Conservation (phyloP, 2,329 filamentous ascomycete genomes). For the Apiospora aurea region DNA sequence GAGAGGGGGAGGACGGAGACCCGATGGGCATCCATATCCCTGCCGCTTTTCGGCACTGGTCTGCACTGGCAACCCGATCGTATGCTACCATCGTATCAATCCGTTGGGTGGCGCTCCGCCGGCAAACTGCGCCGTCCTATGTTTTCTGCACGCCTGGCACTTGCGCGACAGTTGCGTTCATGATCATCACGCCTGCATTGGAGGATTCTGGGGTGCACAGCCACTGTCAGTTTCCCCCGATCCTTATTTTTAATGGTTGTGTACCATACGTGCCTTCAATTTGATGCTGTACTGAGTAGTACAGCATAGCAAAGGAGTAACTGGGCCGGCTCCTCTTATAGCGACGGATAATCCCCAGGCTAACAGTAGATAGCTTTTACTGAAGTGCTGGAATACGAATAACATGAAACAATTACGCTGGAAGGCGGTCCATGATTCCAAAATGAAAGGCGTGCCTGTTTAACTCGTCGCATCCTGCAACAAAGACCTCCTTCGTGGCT, state of each 20-base stretch:
- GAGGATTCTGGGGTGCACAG: neutral
- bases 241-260: too few species aligned
- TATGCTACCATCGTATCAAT: neutral
- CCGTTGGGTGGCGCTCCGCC: neutral
- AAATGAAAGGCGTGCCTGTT: too few species aligned
- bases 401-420: too few species aligned
- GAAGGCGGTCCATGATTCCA: too few species aligned
- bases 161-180: neutral
- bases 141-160: neutral
- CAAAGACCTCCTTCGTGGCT: neutral
- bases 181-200: neutral
- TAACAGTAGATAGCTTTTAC: neutral
- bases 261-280: neutral
- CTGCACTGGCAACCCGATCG: neutral
- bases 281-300: neutral
- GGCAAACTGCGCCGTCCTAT: neutral
- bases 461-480: neutral
- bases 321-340: neutral
- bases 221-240: neutral
- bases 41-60: neutral
- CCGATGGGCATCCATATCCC: neutral
- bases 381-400: neutral
- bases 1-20: neutral
- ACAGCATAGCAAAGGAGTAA: neutral
- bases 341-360: neutral